These are phyloP conservation scores for Cyclotella distinguenda DNA, from an alignment of 108 stramenopile species.

Conservation along the genomic window DNA sequence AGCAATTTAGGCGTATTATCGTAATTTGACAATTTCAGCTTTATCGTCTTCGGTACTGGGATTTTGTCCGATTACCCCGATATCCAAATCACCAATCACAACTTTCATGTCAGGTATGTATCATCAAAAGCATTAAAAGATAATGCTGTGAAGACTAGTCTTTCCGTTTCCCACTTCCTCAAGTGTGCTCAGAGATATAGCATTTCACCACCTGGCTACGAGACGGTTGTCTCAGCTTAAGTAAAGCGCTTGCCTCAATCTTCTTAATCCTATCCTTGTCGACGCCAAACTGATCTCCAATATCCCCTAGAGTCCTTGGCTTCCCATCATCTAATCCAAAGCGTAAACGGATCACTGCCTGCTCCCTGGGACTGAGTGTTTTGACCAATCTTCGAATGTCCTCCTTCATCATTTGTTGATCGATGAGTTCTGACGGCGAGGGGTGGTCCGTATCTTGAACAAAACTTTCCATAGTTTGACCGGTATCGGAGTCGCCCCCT, in stretches of 20 bases:
- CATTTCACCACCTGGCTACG: slow-evolving; percentile 53
- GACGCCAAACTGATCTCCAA: slow-evolving; percentile 58
- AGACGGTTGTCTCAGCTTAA: slow-evolving; percentile 71
- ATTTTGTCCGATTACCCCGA: no score
- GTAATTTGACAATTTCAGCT: no score
- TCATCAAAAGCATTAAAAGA: background rate
- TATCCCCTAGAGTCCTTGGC: slow-evolving; percentile 61
- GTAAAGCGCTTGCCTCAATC: slow-evolving; percentile 77
- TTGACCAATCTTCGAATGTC: slow-evolving; percentile 54
- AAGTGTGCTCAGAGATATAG: slow-evolving; percentile 54
- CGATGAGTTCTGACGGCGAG: slow-evolving; percentile 44
- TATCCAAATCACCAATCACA: no score
- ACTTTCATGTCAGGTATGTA: no score
- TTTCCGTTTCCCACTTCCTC: background rate
- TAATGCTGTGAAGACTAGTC: background rate
- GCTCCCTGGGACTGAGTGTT: slow-evolving; percentile 62
- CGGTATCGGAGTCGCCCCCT: slow-evolving; percentile 25
- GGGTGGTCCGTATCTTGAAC: slow-evolving; percentile 53
- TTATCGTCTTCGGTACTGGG: no score
- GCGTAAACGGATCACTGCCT: slow-evolving; percentile 75
- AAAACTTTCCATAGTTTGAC: slow-evolving; percentile 44
- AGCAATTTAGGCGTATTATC: no score
- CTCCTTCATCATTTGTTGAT: slow-evolving; percentile 54
- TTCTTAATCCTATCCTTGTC: slow-evolving; percentile 71
- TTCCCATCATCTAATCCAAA: slow-evolving; percentile 81